Percentiles rank a stretch among this genome's conserved stretches.
Evolutionary conservation across 2,329 filamentous ascomycete genomes (phyloP).

Genomic region (Fusarium poae): DNA sequence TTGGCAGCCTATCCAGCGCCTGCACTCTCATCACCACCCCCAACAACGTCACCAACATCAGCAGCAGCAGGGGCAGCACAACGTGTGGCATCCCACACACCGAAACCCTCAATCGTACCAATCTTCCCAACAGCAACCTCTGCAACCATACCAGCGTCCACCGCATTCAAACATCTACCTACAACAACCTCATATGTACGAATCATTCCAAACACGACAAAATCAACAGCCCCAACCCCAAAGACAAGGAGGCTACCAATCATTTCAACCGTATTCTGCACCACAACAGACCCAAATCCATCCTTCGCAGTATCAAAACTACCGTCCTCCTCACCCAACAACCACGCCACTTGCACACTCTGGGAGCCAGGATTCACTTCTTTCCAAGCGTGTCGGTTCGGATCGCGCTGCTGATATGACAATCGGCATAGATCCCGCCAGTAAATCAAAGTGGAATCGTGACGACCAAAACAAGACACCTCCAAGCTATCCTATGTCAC

Average conservation of each 20-base stretch:
- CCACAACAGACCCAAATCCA: conserved; percentile 35
- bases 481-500: conserved; percentile 36
- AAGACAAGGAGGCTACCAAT: conserved; percentile 24
- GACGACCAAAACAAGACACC: conserved; percentile 26
- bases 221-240: conserved; percentile 35
- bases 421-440: conserved; percentile 45
- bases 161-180: conserved; percentile 35
- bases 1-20: conserved; percentile 27
- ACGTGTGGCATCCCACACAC: conserved; percentile 29
- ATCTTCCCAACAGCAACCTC: conserved; percentile 42
- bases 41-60: conserved; percentile 38
- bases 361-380: conserved; percentile 57
- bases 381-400: conserved; percentile 66
- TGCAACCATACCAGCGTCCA: conserved; percentile 30
- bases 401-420: conserved; percentile 63
- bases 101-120: conserved; percentile 42
- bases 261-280: conserved; percentile 25
- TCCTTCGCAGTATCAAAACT: conserved; percentile 35
- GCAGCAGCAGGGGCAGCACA: conserved; percentile 32
- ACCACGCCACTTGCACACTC: conserved; percentile 37
- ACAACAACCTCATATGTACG: conserved; percentile 31
- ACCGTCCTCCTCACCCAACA: conserved; percentile 24
- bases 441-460: conserved; percentile 34
- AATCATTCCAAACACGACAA: conserved; percentile 31
- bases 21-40: conserved; percentile 38